Evolutionary conservation across 2,329 filamentous ascomycete genomes (phyloP), one percentile per base, ranked within the genome.

Genomic region (Tolypocladium tundrense): DNA sequence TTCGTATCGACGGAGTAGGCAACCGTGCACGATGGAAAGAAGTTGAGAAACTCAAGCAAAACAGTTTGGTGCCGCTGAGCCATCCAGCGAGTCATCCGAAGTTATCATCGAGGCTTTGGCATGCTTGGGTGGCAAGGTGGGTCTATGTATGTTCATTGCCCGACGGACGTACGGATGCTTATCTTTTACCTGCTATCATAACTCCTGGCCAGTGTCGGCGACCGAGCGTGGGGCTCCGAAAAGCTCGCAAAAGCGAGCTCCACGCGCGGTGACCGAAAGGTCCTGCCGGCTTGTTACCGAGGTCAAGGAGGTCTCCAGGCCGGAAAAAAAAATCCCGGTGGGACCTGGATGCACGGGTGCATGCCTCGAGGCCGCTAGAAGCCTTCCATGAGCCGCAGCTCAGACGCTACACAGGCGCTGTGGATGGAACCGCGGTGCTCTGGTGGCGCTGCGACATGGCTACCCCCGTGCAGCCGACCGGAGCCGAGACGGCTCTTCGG

Each of bases 401-500:
- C 3, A 16, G 45, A 31, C 43, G 43, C 43, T 11, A 31, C 16
- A 1, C 21, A 27, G 14, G 43, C 43, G 21, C 42, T 45, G 42
- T 4, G 11, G 21, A 24, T 24, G 43, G 43, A 48, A 31, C 43
- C 13, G 45, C 14, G 14, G 33, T 21, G 41, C 5, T 24, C 19
- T 39, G 16, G 16, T 33, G 16, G 16, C 9, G 45, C 8, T 42
- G 43, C n/a, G 14, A 14, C 45, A 9, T 41, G 21, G 14, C 31
- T 21, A 9, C 33, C 48, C 42, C 35, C 14, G 27, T 33, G 43
- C 41, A 55, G 56, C 60, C 60, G 60, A 61, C 55, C 58, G 56
- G 56, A 58, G 58, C 60, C 60, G 60, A 61, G 57, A 14, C 35
- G 40, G 33, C 5, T 19, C 27, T 54, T 57, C 60, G 60, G 60